A percentile compares a stretch with the other conserved stretches of the same genome.
Conservation (phyloP, 202 grass and related monocot species). For the Schoenoplectus triqueter region DNA sequence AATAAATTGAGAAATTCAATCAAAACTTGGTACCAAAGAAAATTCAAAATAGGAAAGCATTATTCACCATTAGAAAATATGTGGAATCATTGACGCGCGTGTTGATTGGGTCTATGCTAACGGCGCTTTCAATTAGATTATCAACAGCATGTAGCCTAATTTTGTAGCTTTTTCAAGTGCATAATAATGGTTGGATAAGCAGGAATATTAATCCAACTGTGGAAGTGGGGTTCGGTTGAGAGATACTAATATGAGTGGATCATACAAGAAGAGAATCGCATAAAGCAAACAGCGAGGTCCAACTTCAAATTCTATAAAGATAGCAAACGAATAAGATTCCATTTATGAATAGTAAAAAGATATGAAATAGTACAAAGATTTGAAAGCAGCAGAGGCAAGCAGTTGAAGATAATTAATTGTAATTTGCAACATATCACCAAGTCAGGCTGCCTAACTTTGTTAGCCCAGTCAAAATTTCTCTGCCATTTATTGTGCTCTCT, state of each 20-base stretch:
- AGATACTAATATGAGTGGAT: conserved; percentile 7
- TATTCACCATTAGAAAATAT: neutral
- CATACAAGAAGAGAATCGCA: conserved; percentile 39
- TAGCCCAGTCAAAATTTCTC: neutral
- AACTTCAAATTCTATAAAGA: neutral
- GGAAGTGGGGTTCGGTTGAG: neutral
- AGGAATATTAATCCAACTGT: neutral
- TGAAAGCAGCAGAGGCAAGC: too few species aligned
- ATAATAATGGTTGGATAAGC: neutral
- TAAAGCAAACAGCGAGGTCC: conserved; percentile 18
- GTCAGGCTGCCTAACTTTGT: conserved; percentile 18
- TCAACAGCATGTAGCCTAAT: neutral
- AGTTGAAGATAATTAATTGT: too few species aligned
- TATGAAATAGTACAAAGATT: neutral
- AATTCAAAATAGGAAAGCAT: neutral
- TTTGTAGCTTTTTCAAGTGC: neutral
- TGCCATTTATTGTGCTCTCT: neutral
- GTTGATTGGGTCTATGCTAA: neutral
- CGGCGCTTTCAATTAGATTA: neutral
- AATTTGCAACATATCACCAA: neutral
- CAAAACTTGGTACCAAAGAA: neutral
- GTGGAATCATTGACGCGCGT: neutral
- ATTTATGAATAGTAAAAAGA: neutral
- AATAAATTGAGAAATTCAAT: neutral
- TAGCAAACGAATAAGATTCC: conserved; percentile 25